Base-by-base conservation (phyloP, 1,284 basidiomycete species). In the Cystobasidium slooffiae region DNA sequence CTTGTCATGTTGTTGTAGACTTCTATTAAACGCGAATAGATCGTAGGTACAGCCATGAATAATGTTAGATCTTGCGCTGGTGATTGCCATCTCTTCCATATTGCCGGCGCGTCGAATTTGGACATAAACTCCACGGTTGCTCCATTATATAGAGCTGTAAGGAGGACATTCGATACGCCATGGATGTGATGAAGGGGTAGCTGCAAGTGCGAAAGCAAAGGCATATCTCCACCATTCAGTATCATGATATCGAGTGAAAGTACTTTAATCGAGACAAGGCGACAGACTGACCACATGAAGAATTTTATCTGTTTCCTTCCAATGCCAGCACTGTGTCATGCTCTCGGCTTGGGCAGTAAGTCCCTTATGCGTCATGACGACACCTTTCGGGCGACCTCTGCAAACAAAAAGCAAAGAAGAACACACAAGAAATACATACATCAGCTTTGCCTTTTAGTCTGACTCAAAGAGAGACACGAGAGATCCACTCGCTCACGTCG, bases 151-250 rank as follows among this genome's bases (percentile, higher is more conserved):
- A 83, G 75, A 0, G 79, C 78, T 6, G 81, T 81, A 12, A 81
- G 76, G 9, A 83, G 78, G 1, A 80, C 81, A 22, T 82, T 82
- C 37, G 79, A 78, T 46, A 82, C 80, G 8, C 82, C 82, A 72
- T 82, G 81, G 18, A 82, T 78, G 75, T 82, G 81, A 70, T 82
- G 81, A 20, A 82, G 77, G 0, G 81, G 81, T 1, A 82, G 78
- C 55, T 67, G 31, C 31, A 31, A 31, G 31, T 2, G 31, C 2
- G 31, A 31, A 31, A 31, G 31, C 31, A 31, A 31, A 31, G 31
- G 31, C 31, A 31, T 31, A 31, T 31, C 31, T 31, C 31, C 31
- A 31, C 31, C 31, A 31, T 31, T 31, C 31, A 31, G 31, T 31
- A 31, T 31, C 31, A 31, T 31, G 31, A 31, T 1, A 5, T 31